Percentiles rank a stretch among this genome's conserved stretches.
Evolutionary conservation across 495 filamentous ascomycete genomes (phyloP).

Genomic region (Penicillium canescens): DNA sequence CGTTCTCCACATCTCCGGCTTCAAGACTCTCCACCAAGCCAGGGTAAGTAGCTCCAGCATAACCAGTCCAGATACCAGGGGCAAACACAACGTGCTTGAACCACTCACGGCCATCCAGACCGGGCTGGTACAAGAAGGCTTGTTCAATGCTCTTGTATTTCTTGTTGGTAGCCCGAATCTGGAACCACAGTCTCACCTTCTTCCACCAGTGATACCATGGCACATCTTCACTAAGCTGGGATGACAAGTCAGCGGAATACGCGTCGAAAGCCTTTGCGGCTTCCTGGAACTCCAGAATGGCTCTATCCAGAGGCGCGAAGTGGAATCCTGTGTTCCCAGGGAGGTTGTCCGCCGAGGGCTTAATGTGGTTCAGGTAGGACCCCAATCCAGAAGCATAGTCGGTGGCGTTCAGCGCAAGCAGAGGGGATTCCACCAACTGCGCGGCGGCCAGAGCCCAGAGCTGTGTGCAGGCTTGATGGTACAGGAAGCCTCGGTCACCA

Average conservation of each 20-base stretch:
- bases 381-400: slow-evolving; percentile 47
- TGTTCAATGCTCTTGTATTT: slow-evolving; percentile 65
- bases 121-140: slow-evolving; percentile 57
- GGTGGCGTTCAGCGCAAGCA: slow-evolving; percentile 48
- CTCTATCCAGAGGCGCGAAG: slow-evolving; percentile 47
- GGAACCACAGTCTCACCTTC: slow-evolving; percentile 60
- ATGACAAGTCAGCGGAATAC: slow-evolving; percentile 50
- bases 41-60: slow-evolving; percentile 72
- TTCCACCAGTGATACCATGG: slow-evolving; percentile 82
- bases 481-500: slow-evolving; percentile 61
- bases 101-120: slow-evolving; percentile 60
- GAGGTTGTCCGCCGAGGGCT: slow-evolving; percentile 40
- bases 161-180: slow-evolving; percentile 54
- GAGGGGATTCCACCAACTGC: slow-evolving; percentile 45
- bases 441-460: slow-evolving; percentile 55
- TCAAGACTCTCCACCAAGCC: slow-evolving; percentile 63
- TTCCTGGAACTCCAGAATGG: slow-evolving; percentile 48
- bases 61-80: slow-evolving; percentile 85
- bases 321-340: slow-evolving; percentile 29
- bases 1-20: slow-evolving; percentile 47
- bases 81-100: slow-evolving; percentile 74
- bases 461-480: slow-evolving; percentile 62
- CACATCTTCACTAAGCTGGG: slow-evolving; percentile 48
- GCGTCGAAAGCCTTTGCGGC: slow-evolving; percentile 54
- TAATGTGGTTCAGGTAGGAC: slow-evolving; percentile 54